A percentile compares a stretch with the other conserved stretches of the same genome.
These are phyloP conservation scores for Colletotrichum spaethianum DNA, from an alignment of 2,329 filamentous ascomycete genomes.

Conservation along the genomic window DNA sequence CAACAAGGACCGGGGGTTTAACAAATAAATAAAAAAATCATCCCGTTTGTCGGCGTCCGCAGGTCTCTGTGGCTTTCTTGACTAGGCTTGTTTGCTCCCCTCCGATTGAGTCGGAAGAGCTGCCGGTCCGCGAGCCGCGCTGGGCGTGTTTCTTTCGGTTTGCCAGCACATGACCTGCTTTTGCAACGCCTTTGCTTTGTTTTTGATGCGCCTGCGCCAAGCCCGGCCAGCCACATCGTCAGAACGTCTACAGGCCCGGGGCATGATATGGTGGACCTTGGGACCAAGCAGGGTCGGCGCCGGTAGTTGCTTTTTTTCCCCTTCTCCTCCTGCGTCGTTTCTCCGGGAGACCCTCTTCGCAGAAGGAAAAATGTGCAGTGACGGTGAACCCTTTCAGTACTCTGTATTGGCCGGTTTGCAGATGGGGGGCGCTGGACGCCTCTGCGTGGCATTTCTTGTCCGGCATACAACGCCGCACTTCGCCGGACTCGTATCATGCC, in stretches of 20 bases:
- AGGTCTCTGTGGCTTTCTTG: neutral
- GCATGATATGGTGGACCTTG: neutral
- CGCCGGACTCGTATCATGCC: neutral
- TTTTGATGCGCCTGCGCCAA: neutral
- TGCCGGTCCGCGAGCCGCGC: constrained; percentile 4
- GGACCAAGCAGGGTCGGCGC: constrained; percentile 9
- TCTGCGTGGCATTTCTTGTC: neutral
- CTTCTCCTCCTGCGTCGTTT: too few relatives aligned
- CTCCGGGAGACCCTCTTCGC: too few relatives aligned
- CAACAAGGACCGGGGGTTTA: too few relatives aligned
- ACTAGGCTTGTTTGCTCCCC: neutral
- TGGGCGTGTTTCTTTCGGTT: neutral
- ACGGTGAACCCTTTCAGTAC: neutral
- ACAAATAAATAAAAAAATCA: neutral
- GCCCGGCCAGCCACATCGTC: neutral
- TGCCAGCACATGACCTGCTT: neutral
- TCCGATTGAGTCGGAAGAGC: neutral
- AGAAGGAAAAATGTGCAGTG: neutral
- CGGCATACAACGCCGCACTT: too few relatives aligned
- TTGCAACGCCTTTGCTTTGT: neutral
- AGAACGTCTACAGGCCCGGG: neutral
- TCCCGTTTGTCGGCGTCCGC: neutral
- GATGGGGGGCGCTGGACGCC: too few relatives aligned
- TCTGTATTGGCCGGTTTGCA: too few relatives aligned
- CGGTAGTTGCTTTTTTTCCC: constrained; percentile 8